Conservation (phyloP, 805 yeast species). For the Metschnikowia cubensis region DNA sequence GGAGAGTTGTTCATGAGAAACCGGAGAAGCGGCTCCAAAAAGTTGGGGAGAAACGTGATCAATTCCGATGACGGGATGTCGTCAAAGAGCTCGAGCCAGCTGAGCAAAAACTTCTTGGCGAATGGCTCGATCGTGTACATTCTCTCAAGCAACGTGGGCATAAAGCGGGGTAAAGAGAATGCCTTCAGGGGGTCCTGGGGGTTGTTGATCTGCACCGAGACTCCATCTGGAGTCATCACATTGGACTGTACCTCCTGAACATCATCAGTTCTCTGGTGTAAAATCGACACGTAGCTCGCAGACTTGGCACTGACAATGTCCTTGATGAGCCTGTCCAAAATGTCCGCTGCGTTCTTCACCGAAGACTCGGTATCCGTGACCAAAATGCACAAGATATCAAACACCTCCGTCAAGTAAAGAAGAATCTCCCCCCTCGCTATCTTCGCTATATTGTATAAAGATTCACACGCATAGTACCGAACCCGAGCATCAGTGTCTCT, state of each 20-base stretch:
- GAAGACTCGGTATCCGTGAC: conserved; percentile 89
- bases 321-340: conserved; percentile 82
- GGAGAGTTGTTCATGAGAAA: conserved; percentile 76
- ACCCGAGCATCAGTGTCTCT: conserved; percentile 98
- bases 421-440: conserved; percentile 94
- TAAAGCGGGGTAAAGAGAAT: conserved; percentile 80
- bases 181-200: conserved; percentile 61
- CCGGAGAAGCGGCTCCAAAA: conserved; percentile 75
- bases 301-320: conserved; percentile 96
- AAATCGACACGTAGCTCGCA: conserved; percentile 74
- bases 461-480: conserved; percentile 94
- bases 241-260: conserved; percentile 32
- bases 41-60: conserved; percentile 82
- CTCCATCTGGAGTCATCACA: conserved; percentile 53
- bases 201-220: conserved; percentile 56
- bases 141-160: conserved; percentile 86
- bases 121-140: conserved; percentile 91
- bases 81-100: conserved; percentile 90
- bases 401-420: conserved; percentile 87
- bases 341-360: conserved; percentile 93
- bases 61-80: conserved; percentile 90
- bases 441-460: conserved; percentile 91
- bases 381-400: conserved; percentile 84
- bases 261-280: conserved; percentile 44
- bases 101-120: conserved; percentile 84